Base-by-base conservation (phyloP, 2,329 filamentous ascomycete genomes). In the Fusarium bulbicola region DNA sequence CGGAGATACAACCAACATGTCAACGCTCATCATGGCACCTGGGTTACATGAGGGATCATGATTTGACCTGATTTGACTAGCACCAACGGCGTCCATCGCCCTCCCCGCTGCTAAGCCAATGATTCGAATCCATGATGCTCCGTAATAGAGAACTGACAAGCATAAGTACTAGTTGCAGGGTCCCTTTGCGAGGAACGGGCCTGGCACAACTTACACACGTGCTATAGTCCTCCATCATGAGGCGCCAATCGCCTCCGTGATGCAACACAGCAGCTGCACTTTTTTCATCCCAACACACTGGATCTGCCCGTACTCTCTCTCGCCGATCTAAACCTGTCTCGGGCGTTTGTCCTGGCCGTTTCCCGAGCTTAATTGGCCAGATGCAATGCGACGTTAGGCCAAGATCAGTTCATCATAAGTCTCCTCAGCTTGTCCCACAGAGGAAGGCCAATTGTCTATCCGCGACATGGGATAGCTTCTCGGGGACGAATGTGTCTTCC, bases 161-260 rank as follows among this genome's bases (percentile, higher is more conserved):
- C 63, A 74, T 67, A 42, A 20, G 37, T 53, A 42, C 52, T 59
- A 40, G 49, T 70, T 59, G 47, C 63, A 64, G 61, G 63, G 60
- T 56, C 72, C 53, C 54, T 65, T 68, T 67, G 66, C 42, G 54
- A 57, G 67, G 63, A 60, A 59, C 45, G 66, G 63, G 30, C 49
- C 67, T 60, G 57, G 63, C 32, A 74, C 49, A 66, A 37, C 54
- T 42, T 57, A 59, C 59, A 68, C 76, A 78, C 76, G 76, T 78
- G 76, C 69, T 63, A 62, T 59, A 49, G 57, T 76, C 59, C 59
- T 59, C 66, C 54, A 58, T 67, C 66, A 68, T 75, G 66, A 78
- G 58, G 74, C 73, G 76, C 73, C 66, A 70, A 53, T 70, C 30
- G 11, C 62, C 59, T 59, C 34, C 26, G 40, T 40, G 60, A 53